Percentiles rank a stretch among this genome's conserved stretches.
Evolutionary conservation across 164 flowering plant species (phyloP).

Genomic region (Dillenia turbinata): DNA sequence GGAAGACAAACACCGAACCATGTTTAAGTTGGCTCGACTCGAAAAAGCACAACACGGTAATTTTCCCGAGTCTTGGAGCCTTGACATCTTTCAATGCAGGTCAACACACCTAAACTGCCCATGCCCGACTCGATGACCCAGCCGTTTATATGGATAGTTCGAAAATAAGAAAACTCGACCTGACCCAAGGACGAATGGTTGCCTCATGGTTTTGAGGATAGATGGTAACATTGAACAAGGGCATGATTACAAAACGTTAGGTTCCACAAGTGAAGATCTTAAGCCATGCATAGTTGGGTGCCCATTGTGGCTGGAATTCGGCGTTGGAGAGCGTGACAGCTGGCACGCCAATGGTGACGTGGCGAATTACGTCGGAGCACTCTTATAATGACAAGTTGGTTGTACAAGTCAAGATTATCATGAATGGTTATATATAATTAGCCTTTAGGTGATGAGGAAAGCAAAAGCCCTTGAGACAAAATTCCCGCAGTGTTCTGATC

Average conservation of each 20-base stretch:
- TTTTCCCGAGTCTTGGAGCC: conserved; percentile 15
- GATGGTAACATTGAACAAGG: not conserved
- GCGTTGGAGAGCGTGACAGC: conserved; percentile 3
- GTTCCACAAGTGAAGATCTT: conserved; percentile 12
- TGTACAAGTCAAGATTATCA: too few relatives aligned
- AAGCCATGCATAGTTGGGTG: conserved; percentile 8
- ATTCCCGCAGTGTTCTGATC: too few relatives aligned
- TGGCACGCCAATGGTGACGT: conserved; percentile 4
- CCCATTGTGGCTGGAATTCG: conserved; percentile 19
- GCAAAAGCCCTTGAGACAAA: too few relatives aligned
- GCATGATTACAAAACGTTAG: conserved; percentile 6
- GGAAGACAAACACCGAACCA: too few relatives aligned
- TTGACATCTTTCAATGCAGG: conserved; percentile 1
- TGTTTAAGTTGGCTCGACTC: conserved; percentile 18
- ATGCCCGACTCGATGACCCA: conserved; percentile 1
- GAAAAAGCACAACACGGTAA: not conserved
- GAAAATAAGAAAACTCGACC: not conserved
- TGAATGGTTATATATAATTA: too few relatives aligned
- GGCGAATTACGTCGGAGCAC: too few relatives aligned
- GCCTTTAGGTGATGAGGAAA: too few relatives aligned
- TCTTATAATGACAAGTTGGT: too few relatives aligned
- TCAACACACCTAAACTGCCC: not conserved
- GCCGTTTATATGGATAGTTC: conserved; percentile 3
- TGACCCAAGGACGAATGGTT: conserved; percentile 1
- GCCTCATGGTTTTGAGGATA: conserved; percentile 8